These are phyloP conservation scores for Hypsizygus marmoreus DNA, from an alignment of 768 basidiomycete species.

Conservation along the genomic window DNA sequence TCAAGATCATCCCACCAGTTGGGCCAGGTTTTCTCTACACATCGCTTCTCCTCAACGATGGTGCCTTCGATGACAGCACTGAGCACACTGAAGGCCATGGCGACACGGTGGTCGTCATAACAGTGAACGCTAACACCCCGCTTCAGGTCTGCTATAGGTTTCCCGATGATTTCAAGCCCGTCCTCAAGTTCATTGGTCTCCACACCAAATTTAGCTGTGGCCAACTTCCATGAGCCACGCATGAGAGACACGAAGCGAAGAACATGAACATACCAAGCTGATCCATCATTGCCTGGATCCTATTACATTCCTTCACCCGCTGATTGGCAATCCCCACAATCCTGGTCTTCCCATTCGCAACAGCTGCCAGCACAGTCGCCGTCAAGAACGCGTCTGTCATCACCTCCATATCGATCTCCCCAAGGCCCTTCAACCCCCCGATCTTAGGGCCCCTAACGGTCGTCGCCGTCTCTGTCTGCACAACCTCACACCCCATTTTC, in stretches of 20 bases:
- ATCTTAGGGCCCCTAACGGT: constrained; percentile 89
- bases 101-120: constrained; percentile 98
- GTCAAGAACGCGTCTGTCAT: constrained; percentile 99
- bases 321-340: constrained; percentile 98
- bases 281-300: constrained; percentile 96
- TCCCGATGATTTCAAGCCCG: constrained; percentile 88
- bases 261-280: constrained; percentile 67
- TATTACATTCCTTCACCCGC: constrained; percentile 96
- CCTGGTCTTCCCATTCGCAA: constrained; percentile 69
- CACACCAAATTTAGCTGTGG: constrained; percentile 89
- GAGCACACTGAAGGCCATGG: constrained; percentile 96
- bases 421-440: constrained; percentile 80
- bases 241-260: constrained; percentile 1
- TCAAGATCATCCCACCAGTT: constrained; percentile 99
- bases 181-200: constrained; percentile 91
- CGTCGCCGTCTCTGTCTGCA: constrained; percentile 85
- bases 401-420: constrained; percentile 95
- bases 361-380: constrained; percentile 89
- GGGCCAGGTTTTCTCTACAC: constrained; percentile 99
- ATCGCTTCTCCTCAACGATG: constrained; percentile 91
- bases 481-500: constrained; percentile 92
- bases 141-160: constrained; percentile 62
- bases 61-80: constrained; percentile 73
- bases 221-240: constrained; percentile 2
- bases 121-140: constrained; percentile 84